These are phyloP conservation scores for Kwoniella dendrophila DNA, from an alignment of 768 basidiomycete genomes.

Conservation along the genomic window DNA sequence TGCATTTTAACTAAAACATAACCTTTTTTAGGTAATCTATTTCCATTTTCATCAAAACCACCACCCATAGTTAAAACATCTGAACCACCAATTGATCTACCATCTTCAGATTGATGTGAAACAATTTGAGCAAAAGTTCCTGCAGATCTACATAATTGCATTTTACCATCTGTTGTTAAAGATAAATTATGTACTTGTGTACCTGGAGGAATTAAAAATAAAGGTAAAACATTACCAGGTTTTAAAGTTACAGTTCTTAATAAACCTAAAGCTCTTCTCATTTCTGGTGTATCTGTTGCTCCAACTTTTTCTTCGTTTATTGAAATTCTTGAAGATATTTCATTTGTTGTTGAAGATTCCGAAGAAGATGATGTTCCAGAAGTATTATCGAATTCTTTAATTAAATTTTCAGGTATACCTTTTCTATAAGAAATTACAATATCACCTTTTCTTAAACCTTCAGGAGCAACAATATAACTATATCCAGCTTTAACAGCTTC, in stretches of 20 bases:
- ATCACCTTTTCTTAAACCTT: constrained; percentile 85
- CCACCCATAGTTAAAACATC: constrained; percentile 45
- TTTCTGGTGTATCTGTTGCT: constrained; percentile 29
- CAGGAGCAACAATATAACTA: constrained; percentile 91
- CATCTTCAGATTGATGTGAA: constrained; percentile 61
- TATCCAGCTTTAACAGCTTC: constrained; percentile 59
- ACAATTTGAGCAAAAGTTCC: constrained; percentile 83
- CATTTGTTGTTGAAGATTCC: not conserved
- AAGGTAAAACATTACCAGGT: constrained; percentile 88
- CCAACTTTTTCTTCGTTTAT: constrained; percentile 16
- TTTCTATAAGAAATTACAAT: constrained; percentile 79
- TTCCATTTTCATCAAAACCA: constrained; percentile 29
- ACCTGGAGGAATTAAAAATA: constrained; percentile 88
- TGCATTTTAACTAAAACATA: constrained; percentile 68
- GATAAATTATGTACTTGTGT: constrained; percentile 86
- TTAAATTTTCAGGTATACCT: constrained; percentile 76
- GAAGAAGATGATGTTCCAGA: no score
- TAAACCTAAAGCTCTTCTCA: constrained; percentile 72
- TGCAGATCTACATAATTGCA: constrained; percentile 82
- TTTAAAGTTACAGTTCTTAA: constrained; percentile 81
- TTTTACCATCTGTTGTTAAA: constrained; percentile 73
- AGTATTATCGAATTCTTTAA: constrained; percentile 60
- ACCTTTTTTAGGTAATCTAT: constrained; percentile 36
- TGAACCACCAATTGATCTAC: constrained; percentile 60
- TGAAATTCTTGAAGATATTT: not conserved